phyloP scores from a whole-genome alignment of 176 grass and related monocot species.

The Phoenix roebelenii region DNA sequence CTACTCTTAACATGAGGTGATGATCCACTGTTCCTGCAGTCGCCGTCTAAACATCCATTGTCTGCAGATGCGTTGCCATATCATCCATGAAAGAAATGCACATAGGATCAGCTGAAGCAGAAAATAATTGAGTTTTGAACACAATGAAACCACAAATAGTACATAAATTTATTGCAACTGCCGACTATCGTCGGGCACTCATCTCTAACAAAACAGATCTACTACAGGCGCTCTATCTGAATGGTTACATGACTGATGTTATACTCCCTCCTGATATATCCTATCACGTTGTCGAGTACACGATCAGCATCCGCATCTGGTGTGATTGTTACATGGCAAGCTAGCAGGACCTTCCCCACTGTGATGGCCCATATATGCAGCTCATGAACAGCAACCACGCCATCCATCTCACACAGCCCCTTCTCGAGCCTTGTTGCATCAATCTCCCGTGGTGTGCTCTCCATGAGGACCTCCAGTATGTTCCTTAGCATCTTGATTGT shows the following conservation, averaged over 20 bases:
- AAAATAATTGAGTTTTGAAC: too few species aligned
- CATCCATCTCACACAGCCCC: conserved; percentile 63
- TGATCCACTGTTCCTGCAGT: too few species aligned
- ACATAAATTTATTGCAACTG: too few species aligned
- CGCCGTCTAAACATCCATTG: too few species aligned
- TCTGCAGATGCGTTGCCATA: too few species aligned
- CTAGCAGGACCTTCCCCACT: conserved; percentile 84
- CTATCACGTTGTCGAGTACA: conserved; percentile 78
- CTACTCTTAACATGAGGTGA: too few species aligned
- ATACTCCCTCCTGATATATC: conserved; percentile 84
- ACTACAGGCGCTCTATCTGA: conserved; percentile 87
- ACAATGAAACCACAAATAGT: too few species aligned
- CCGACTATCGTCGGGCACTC: too few species aligned
- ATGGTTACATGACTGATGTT: conserved; percentile 99
- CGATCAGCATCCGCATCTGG: conserved; percentile 53
- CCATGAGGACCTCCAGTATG: conserved; percentile 91
- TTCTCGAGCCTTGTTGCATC: conserved; percentile 67
- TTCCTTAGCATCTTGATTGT: conserved; percentile 83
- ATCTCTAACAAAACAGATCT: not conserved
- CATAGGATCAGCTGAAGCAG: too few species aligned
- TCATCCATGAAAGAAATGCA: too few species aligned
- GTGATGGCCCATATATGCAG: conserved; percentile 99
- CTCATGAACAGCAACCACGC: conserved; percentile 78
- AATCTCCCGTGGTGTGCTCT: conserved; percentile 90
- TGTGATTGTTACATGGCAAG: conserved; percentile 81